Evolutionary conservation across 139 green algal genomes (phyloP).

Genomic region (Chlamydomonas eustigma): DNA sequence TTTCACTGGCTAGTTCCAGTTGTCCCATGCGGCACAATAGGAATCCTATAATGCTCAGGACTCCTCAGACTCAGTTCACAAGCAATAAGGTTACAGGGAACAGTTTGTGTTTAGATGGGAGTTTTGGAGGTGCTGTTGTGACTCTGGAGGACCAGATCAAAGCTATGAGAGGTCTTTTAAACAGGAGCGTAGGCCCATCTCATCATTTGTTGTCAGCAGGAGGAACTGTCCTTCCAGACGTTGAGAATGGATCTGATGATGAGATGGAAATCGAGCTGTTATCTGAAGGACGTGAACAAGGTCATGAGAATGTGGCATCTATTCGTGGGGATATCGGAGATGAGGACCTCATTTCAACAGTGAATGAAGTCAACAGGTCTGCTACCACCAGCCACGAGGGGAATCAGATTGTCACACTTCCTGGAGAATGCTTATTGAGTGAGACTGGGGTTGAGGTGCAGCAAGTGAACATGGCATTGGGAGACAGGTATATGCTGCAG

Average conservation of each 20-base stretch:
- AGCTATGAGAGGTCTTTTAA: not conserved
- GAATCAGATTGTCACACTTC: not conserved
- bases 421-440: not conserved
- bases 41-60: too few species aligned
- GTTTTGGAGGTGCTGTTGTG: not conserved
- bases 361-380: not conserved
- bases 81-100: too few species aligned
- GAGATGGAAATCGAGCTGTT: not conserved
- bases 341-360: not conserved
- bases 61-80: too few species aligned
- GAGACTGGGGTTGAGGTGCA: not conserved
- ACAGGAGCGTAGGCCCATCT: not conserved
- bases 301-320: not conserved
- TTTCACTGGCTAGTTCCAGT: too few species aligned
- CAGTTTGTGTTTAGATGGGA: too few species aligned
- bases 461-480: not conserved
- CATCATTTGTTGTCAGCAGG: not conserved
- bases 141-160: slow-evolving; percentile 10
- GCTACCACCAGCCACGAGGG: not conserved
- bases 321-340: not conserved
- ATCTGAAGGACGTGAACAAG: not conserved
- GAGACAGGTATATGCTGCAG: not conserved
- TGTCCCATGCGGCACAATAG: too few species aligned
- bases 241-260: not conserved
- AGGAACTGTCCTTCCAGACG: not conserved